Evolutionary conservation across 164 flowering plant genomes (phyloP).

Genomic region (Annona cherimola): DNA sequence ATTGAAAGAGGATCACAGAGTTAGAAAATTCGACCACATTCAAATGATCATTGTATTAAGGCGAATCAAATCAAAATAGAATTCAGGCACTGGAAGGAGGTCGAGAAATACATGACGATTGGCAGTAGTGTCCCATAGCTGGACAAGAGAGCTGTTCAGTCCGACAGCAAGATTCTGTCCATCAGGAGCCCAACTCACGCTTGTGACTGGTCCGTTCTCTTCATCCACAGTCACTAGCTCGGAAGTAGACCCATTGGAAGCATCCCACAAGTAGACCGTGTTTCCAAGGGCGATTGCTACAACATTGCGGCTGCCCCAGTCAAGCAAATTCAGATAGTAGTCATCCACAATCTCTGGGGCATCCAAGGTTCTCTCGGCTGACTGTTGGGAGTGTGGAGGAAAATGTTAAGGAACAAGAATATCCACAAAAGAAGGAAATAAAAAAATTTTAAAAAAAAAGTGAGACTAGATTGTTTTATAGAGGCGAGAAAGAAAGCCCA

Average conservation of each 20-base stretch:
- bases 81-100: neutral
- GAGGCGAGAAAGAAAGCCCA: slow-evolving; percentile 7
- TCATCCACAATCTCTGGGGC: slow-evolving; percentile 62
- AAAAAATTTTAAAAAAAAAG: neutral
- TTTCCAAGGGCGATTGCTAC: slow-evolving; percentile 54
- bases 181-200: slow-evolving; percentile 65
- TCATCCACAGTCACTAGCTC: slow-evolving; percentile 47
- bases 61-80: neutral
- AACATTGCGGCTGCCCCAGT: slow-evolving; percentile 57
- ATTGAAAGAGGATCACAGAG: neutral
- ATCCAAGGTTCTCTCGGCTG: slow-evolving; percentile 60
- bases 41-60: neutral
- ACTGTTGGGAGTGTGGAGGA: slow-evolving; percentile 26
- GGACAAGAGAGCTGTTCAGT: slow-evolving; percentile 47
- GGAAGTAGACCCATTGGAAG: slow-evolving; percentile 37
- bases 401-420: neutral
- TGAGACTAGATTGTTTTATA: too few relatives aligned
- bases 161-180: slow-evolving; percentile 57
- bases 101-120: slow-evolving; percentile 25
- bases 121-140: slow-evolving; percentile 51
- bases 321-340: slow-evolving; percentile 56
- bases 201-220: slow-evolving; percentile 52
- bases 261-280: slow-evolving; percentile 57
- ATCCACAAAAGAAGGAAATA: neutral
- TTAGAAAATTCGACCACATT: neutral